phyloP scores from a whole-genome alignment of 2,329 filamentous ascomycete species.

The Diaporthe caulivora region DNA sequence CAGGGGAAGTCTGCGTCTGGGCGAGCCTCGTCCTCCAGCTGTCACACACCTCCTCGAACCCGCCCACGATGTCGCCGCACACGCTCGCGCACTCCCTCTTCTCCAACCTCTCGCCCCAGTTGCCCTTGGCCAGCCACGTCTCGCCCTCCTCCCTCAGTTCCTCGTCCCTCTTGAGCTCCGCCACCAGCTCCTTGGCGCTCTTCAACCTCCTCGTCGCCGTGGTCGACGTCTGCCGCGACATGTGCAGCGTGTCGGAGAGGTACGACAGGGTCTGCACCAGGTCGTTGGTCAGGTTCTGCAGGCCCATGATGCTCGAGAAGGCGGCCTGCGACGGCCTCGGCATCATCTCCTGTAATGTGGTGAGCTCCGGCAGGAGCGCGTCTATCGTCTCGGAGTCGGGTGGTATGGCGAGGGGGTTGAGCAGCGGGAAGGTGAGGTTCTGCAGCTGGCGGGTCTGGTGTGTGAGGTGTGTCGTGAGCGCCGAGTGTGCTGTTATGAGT shows the following conservation, averaged over 20 bases:
- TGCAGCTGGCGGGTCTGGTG: constrained; percentile 83
- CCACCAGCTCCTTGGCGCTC: constrained; percentile 85
- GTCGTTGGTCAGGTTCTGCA: constrained; percentile 79
- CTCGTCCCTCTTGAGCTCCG: constrained; percentile 85
- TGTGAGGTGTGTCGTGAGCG: constrained; percentile 78
- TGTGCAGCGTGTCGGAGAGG: constrained; percentile 91
- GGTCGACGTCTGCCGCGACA: constrained; percentile 89
- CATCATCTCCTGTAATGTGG: constrained; percentile 74
- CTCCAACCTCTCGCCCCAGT: constrained; percentile 83
- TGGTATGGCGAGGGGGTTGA: constrained; percentile 75
- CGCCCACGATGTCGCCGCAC: constrained; percentile 88
- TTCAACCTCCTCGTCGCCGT: constrained; percentile 84
- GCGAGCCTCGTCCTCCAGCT: constrained; percentile 83
- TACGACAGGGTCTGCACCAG: constrained; percentile 85
- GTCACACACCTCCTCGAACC: constrained; percentile 92
- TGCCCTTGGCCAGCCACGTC: constrained; percentile 82
- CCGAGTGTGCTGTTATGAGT: constrained; percentile 80
- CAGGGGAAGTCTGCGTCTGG: constrained; percentile 65
- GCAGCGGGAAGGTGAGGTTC: constrained; percentile 76
- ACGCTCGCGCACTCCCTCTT: constrained; percentile 85
- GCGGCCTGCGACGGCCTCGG: constrained; percentile 73
- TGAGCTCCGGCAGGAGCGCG: constrained; percentile 75
- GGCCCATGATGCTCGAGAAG: constrained; percentile 74
- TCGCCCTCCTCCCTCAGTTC: constrained; percentile 86
- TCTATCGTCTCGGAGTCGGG: constrained; percentile 76